These are phyloP conservation scores for Sarocladium strictum DNA, from an alignment of 2,329 filamentous ascomycete genomes.

Conservation along the genomic window DNA sequence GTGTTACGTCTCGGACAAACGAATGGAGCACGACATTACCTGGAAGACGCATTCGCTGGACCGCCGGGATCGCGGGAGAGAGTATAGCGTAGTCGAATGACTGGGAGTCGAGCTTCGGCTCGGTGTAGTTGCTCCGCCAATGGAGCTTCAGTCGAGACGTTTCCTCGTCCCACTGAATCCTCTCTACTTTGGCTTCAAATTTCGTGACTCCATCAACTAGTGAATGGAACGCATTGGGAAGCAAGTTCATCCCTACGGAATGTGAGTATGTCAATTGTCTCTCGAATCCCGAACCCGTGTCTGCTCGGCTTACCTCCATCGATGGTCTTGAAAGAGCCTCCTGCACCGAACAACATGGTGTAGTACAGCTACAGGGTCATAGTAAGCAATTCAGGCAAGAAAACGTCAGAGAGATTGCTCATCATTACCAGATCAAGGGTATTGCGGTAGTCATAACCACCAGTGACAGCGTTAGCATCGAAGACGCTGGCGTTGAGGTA, in stretches of 20 bases:
- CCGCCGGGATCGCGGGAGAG: conserved; percentile 57
- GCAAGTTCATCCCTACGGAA: conserved; percentile 33
- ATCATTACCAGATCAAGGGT: not conserved
- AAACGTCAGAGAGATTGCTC: too few relatives aligned
- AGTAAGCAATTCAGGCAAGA: too few relatives aligned
- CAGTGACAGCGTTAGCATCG: conserved; percentile 38
- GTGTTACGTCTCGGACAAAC: not conserved
- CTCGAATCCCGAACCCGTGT: too few relatives aligned
- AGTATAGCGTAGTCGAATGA: conserved; percentile 64
- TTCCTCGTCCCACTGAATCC: conserved; percentile 45
- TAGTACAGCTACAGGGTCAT: not conserved
- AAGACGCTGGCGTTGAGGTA: conserved; percentile 47
- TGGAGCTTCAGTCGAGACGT: conserved; percentile 47
- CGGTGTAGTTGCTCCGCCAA: conserved; percentile 42
- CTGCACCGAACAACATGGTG: conserved; percentile 3
- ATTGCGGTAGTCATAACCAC: not conserved
- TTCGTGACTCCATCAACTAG: conserved; percentile 51
- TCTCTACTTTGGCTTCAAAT: conserved; percentile 51
- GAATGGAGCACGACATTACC: not conserved
- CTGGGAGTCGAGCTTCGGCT: conserved; percentile 27
- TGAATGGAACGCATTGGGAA: conserved; percentile 58
- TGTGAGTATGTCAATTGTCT: not conserved
- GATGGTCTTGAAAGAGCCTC: conserved; percentile 45
- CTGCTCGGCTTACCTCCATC: conserved; percentile 35
- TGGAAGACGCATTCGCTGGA: conserved; percentile 56